Percentiles rank a stretch among this genome's conserved stretches.
phyloP scores from a whole-genome alignment of 73 alveolate species.

The Blepharisma japonicum region DNA sequence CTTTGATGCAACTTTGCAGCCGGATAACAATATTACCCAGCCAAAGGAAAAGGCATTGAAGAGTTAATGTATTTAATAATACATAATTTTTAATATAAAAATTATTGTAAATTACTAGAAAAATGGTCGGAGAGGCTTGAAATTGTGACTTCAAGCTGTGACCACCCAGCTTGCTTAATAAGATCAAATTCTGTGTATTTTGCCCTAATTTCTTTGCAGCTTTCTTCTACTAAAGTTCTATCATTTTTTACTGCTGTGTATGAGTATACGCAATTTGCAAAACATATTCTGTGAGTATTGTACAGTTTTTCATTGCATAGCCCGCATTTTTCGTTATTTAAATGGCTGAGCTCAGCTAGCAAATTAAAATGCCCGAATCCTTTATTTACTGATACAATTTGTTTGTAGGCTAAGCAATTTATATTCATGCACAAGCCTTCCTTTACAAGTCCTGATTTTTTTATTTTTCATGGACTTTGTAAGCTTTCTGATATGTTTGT shows the following conservation, averaged over 20 bases:
- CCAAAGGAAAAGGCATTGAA: not conserved
- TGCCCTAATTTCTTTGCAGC: too few relatives aligned
- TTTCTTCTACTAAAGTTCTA: too few relatives aligned
- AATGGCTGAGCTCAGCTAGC: not conserved
- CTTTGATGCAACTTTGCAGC: constrained; percentile 29
- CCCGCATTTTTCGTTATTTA: not conserved
- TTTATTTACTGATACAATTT: not conserved
- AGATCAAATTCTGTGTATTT: too few relatives aligned
- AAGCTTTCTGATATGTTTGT: too few relatives aligned
- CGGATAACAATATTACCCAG: not conserved
- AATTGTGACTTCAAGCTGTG: too few relatives aligned
- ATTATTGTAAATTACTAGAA: too few relatives aligned
- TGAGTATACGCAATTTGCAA: not conserved
- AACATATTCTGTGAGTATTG: not conserved
- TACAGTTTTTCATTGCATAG: not conserved
- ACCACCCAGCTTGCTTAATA: too few relatives aligned
- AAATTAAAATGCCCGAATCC: constrained; percentile 11
- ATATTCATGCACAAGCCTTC: constrained; percentile 8
- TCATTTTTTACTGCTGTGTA: too few relatives aligned
- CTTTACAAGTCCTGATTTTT: not conserved
- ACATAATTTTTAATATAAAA: too few relatives aligned
- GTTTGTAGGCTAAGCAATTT: constrained; percentile 12
- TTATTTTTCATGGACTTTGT: not conserved
- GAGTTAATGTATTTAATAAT: too few relatives aligned
- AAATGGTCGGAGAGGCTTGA: too few relatives aligned